These are phyloP conservation scores for Pichia eremophila DNA, from an alignment of 805 yeast genomes.

Conservation along the genomic window DNA sequence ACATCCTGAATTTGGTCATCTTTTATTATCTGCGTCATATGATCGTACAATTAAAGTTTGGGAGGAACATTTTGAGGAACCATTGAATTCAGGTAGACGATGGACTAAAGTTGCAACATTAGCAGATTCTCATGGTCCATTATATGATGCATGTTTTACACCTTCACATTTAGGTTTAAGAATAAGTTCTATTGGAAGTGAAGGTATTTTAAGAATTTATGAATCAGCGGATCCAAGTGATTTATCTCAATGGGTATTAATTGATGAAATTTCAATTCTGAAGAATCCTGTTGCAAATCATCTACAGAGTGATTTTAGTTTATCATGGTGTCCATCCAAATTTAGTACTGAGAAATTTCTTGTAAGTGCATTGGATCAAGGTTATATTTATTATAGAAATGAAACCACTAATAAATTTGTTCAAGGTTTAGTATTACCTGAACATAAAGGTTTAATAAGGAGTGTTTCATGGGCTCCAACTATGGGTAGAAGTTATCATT, in stretches of 20 bases:
- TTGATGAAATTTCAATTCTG: conserved; percentile 61
- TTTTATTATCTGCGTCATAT: conserved; percentile 80
- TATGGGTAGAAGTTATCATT: conserved; percentile 81
- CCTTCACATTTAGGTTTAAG: conserved; percentile 76
- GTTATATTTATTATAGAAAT: conserved; percentile 55
- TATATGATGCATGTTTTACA: conserved; percentile 84
- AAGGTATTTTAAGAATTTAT: conserved; percentile 76
- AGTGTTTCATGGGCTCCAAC: conserved; percentile 95
- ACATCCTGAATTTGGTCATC: conserved; percentile 84
- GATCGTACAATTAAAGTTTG: conserved; percentile 84
- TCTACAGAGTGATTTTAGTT: conserved; percentile 74
- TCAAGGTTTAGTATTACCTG: conserved; percentile 60
- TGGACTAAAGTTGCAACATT: conserved; percentile 72
- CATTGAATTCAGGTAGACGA: conserved; percentile 67
- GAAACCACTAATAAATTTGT: conserved; percentile 39
- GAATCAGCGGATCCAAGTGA: conserved; percentile 90
- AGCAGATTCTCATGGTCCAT: conserved; percentile 81
- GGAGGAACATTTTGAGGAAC: conserved; percentile 81
- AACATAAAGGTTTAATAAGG: conserved; percentile 78
- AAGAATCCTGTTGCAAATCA: conserved; percentile 68
- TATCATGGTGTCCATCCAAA: conserved; percentile 87
- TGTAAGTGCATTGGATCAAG: conserved; percentile 81
- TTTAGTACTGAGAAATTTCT: conserved; percentile 73
- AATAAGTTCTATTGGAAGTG: conserved; percentile 81
- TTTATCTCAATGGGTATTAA: conserved; percentile 68